These are phyloP conservation scores for Jasminum sambac DNA, from an alignment of 257 asterid species.

Conservation along the genomic window DNA sequence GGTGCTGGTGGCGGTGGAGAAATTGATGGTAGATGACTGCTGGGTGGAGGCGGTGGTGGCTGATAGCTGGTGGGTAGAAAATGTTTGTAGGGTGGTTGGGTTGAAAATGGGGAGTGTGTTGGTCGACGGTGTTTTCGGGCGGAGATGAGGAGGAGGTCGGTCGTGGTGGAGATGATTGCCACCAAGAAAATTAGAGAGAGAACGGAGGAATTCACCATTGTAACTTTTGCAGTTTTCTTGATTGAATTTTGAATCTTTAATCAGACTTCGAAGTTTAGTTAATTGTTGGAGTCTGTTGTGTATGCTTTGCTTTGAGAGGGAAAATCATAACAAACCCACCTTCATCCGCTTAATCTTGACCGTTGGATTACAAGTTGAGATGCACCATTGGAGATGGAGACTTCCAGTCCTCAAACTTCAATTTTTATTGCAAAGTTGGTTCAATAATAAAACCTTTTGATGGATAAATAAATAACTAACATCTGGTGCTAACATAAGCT, in stretches of 20 bases:
- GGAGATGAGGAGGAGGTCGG: slow-evolving; percentile 15
- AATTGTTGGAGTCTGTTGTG: too few species aligned
- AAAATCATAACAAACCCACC: neutral
- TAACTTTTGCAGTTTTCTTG: neutral
- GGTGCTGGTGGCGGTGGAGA: slow-evolving; percentile 22
- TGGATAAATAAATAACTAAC: too few species aligned
- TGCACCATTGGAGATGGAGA: too few species aligned
- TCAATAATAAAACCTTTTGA: too few species aligned
- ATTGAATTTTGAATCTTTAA: neutral
- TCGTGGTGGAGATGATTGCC: slow-evolving; percentile 24
- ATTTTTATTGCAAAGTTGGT: too few species aligned
- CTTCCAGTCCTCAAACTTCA: too few species aligned
- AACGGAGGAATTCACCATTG: slow-evolving; percentile 26
- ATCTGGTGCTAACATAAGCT: too few species aligned
- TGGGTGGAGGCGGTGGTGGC: slow-evolving; percentile 30
- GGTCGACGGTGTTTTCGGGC: slow-evolving; percentile 10
- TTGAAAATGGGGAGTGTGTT: neutral
- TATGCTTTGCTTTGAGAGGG: neutral
- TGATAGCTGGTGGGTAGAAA: slow-evolving; percentile 10
- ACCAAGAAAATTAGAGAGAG: slow-evolving; percentile 20
- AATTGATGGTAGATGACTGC: slow-evolving; percentile 15
- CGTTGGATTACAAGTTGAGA: too few species aligned
- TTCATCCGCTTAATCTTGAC: too few species aligned
- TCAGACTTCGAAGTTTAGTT: too few species aligned
- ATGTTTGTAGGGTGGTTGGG: slow-evolving; percentile 18